Conservation (phyloP, 148 eudicot species). For the Silene latifolia region DNA sequence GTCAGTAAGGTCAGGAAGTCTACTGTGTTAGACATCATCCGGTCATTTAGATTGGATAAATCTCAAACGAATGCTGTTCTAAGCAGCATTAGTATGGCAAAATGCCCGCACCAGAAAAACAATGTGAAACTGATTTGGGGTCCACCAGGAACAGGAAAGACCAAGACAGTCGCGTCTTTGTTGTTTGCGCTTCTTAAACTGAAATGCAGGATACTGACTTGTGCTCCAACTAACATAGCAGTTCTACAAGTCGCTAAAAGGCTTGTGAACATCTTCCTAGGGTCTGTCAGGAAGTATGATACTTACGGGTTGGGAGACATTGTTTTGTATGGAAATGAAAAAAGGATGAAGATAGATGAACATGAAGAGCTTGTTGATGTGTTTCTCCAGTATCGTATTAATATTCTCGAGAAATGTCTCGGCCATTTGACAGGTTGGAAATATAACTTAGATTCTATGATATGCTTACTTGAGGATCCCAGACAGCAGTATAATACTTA, state of each 20-base stretch:
- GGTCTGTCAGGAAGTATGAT: conserved; percentile 2
- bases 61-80: conserved; percentile 26
- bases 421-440: conserved; percentile 37
- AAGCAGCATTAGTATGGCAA: conserved; percentile 23
- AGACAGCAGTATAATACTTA: conserved; percentile 16
- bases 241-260: conserved; percentile 40
- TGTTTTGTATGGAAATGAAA: conserved; percentile 34
- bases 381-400: conserved; percentile 27
- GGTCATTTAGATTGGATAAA: conserved; percentile 17
- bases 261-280: conserved; percentile 27
- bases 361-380: conserved; percentile 35
- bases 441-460: conserved; percentile 27
- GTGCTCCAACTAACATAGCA: conserved; percentile 64
- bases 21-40: neutral
- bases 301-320: conserved; percentile 41
- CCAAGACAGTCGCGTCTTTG: conserved; percentile 46
- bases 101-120: conserved; percentile 9
- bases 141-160: conserved; percentile 71
- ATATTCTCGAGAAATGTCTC: conserved; percentile 33
- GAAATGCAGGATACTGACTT: conserved; percentile 45
- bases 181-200: conserved; percentile 29
- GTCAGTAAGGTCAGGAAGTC: neutral
- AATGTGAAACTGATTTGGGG: conserved; percentile 58
- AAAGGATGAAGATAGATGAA: conserved; percentile 40
- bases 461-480: conserved; percentile 40